phyloP scores from a whole-genome alignment of 2,329 filamentous ascomycete genomes.

The Westerdykella ornata region DNA sequence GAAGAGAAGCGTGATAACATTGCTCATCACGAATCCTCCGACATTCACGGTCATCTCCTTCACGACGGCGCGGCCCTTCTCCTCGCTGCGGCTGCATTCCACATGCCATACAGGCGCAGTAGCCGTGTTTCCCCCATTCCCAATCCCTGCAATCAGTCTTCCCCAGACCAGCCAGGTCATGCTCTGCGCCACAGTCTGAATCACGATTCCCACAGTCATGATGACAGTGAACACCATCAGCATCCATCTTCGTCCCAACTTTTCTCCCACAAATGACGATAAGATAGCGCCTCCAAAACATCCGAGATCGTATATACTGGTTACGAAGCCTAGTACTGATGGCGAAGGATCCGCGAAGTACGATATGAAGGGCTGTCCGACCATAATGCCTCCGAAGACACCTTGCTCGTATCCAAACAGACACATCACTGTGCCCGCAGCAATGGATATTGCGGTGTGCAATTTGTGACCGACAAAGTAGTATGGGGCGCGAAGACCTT shows the following conservation, averaged over 20 bases:
- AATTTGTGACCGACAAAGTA: conserved; percentile 5
- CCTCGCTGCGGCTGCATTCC: conserved; percentile 38
- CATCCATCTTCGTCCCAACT: conserved; percentile 19
- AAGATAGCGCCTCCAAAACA: conserved; percentile 23
- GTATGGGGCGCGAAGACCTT: not conserved
- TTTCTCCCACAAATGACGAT: conserved; percentile 20
- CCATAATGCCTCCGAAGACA: conserved; percentile 8
- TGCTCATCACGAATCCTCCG: conserved; percentile 42
- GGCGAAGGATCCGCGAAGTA: conserved; percentile 2
- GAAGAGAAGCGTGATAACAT: conserved; percentile 27
- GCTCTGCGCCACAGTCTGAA: conserved; percentile 17
- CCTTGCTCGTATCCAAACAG: conserved; percentile 24
- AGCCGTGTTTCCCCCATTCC: conserved; percentile 29
- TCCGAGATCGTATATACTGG: conserved; percentile 29
- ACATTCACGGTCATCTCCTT: conserved; percentile 46
- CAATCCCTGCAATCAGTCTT: conserved; percentile 35
- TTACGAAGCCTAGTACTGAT: conserved; percentile 12
- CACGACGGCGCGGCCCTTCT: conserved; percentile 52
- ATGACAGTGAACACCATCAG: conserved; percentile 20
- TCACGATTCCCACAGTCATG: conserved; percentile 20
- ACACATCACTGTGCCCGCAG: conserved; percentile 19
- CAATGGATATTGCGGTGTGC: conserved; percentile 18
- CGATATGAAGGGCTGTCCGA: conserved; percentile 1
- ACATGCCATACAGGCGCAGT: conserved; percentile 41
- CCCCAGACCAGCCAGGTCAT: conserved; percentile 18